phyloP scores from a whole-genome alignment of 192 early-diverging fungal genomes.

The Coemansia sp. region DNA sequence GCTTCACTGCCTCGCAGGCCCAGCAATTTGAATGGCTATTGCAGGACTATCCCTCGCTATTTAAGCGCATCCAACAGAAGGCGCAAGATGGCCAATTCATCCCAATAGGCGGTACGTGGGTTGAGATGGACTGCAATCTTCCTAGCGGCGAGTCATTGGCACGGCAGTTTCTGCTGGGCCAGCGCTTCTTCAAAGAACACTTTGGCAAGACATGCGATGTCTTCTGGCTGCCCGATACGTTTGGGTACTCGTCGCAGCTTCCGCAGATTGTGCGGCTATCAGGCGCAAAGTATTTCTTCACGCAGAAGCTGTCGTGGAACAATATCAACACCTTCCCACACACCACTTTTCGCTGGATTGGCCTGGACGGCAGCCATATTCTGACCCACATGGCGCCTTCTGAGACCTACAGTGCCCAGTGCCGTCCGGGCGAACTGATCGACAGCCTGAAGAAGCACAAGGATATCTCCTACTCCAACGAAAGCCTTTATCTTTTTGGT shows the following conservation, averaged over 20 bases:
- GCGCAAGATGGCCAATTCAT: slow-evolving; percentile 75
- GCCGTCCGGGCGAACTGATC: slow-evolving; percentile 60
- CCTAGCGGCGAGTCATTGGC: slow-evolving; percentile 89
- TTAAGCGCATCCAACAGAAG: slow-evolving; percentile 69
- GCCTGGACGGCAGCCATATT: slow-evolving; percentile 77
- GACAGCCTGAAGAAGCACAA: slow-evolving; percentile 79
- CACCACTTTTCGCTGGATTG: slow-evolving; percentile 93
- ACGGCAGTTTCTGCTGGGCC: slow-evolving; percentile 91
- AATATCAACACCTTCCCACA: slow-evolving; percentile 97
- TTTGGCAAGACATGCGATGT: slow-evolving; percentile 70
- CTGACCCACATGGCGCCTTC: slow-evolving; percentile 87
- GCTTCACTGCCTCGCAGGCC: slow-evolving; percentile 90
- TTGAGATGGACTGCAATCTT: slow-evolving; percentile 98
- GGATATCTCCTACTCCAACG: slow-evolving; percentile 79
- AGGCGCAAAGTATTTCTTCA: slow-evolving; percentile 91
- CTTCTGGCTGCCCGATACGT: slow-evolving; percentile 93
- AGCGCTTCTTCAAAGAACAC: slow-evolving; percentile 79
- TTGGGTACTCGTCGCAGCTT: slow-evolving; percentile 85
- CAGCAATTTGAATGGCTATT: slow-evolving; percentile 93
- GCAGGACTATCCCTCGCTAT: slow-evolving; percentile 82
- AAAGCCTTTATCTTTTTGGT: slow-evolving; percentile 83
- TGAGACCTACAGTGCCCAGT: slow-evolving; percentile 79
- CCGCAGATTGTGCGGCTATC: slow-evolving; percentile 84
- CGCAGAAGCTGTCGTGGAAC: slow-evolving; percentile 98
- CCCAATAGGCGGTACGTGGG: slow-evolving; percentile 93